These are phyloP conservation scores for Vitis hybrid DNA, from an alignment of 177 flowering plant species.

Conservation along the genomic window DNA sequence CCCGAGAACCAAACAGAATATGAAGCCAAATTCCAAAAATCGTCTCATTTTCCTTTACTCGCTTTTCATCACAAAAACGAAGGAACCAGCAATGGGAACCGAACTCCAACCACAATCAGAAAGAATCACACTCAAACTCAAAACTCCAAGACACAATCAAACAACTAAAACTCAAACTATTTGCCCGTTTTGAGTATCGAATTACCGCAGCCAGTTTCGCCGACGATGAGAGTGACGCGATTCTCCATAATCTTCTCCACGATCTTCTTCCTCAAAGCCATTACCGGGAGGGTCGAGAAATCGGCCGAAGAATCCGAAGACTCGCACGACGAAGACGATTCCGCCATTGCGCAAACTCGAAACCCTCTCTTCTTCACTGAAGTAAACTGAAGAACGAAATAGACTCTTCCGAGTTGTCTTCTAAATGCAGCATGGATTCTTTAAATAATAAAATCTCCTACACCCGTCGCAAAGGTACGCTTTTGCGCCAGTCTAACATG, in stretches of 20 bases:
- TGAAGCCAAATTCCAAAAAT: no score
- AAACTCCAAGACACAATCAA: background rate
- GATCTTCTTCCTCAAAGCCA: slow-evolving; percentile 54
- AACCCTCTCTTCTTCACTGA: background rate
- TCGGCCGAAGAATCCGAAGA: slow-evolving; percentile 25
- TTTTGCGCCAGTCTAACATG: no score
- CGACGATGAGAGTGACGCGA: slow-evolving; percentile 92
- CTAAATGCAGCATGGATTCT: no score
- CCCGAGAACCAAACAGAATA: no score
- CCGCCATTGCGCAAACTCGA: slow-evolving; percentile 32
- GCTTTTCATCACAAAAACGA: background rate
- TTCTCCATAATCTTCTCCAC: slow-evolving; percentile 72
- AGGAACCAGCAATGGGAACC: background rate
- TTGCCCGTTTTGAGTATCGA: background rate
- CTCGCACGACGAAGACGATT: slow-evolving; percentile 38
- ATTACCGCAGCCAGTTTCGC: slow-evolving; percentile 97
- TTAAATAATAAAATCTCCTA: no score
- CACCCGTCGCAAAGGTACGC: no score
- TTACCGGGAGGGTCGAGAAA: slow-evolving; percentile 55
- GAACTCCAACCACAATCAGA: background rate
- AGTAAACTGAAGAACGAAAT: no score
- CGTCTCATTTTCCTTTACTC: no score
- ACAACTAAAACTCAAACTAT: background rate
- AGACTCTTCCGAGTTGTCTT: no score
- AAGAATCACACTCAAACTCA: background rate